These are phyloP conservation scores for Penicillium capsulatum DNA, from an alignment of 2,329 filamentous ascomycete species.

Conservation along the genomic window DNA sequence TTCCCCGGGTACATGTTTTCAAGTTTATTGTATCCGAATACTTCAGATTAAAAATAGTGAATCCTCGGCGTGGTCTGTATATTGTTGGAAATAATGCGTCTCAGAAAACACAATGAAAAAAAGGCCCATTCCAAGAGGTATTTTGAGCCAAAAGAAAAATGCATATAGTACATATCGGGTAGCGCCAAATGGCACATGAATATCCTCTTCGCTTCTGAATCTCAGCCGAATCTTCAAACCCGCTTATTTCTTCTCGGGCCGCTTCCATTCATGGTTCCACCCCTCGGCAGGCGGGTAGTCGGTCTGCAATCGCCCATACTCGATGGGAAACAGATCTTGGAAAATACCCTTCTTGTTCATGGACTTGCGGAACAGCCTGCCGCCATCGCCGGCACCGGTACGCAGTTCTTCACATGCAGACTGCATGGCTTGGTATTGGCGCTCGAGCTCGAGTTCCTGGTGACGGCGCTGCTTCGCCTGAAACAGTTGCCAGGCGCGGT, in stretches of 20 bases:
- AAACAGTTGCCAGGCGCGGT: conserved; percentile 87
- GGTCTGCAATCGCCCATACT: conserved; percentile 71
- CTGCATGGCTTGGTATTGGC: conserved; percentile 77
- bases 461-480: conserved; percentile 63
- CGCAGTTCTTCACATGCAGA: conserved; percentile 80
- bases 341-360: conserved; percentile 89
- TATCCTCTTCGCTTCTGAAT: not conserved
- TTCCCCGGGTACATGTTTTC: no score
- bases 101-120: no score
- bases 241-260: conserved; percentile 37
- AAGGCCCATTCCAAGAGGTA: not conserved
- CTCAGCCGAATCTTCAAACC: not conserved
- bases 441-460: conserved; percentile 67
- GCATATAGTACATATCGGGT: conserved; percentile 21
- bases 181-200: conserved; percentile 24
- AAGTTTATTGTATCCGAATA: not conserved
- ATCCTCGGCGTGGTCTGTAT: conserved; percentile 1
- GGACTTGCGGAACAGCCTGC: conserved; percentile 73
- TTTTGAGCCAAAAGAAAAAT: conserved; percentile 10
- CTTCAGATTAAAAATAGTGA: conserved; percentile 3
- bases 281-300: conserved; percentile 72
- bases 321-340: conserved; percentile 72
- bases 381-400: conserved; percentile 47
- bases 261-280: conserved; percentile 95
- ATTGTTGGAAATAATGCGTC: not conserved